Percentiles rank a stretch among this genome's conserved stretches.
These are phyloP conservation scores for Fusarium hainanense DNA, from an alignment of 2,329 filamentous ascomycete species.

Conservation along the genomic window DNA sequence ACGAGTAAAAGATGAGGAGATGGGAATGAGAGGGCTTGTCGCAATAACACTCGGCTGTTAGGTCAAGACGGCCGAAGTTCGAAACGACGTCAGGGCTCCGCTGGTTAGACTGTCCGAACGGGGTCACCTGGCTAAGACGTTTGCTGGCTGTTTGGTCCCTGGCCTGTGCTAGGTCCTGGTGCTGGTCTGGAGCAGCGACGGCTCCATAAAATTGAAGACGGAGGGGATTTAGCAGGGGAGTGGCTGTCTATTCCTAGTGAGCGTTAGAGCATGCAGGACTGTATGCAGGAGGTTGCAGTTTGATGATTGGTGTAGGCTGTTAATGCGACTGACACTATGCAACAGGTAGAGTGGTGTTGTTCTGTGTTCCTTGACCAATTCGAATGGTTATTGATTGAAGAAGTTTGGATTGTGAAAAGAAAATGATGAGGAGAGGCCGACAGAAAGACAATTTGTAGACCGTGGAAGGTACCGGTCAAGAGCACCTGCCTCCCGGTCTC, in stretches of 20 bases:
- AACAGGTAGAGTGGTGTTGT: neutral
- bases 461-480: neutral
- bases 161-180: constrained; percentile 11
- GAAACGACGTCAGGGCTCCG: constrained; percentile 48
- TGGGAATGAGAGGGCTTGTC: constrained; percentile 21
- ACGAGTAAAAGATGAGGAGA: constrained; percentile 22
- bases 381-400: neutral
- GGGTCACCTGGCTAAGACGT: constrained; percentile 30
- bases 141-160: constrained; percentile 18
- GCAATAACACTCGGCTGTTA: constrained; percentile 30
- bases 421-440: neutral
- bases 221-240: constrained; percentile 25
- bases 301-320: constrained; percentile 22
- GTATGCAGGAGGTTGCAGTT: constrained; percentile 27
- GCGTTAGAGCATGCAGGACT: constrained; percentile 6
- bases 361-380: neutral
- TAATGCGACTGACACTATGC: neutral
- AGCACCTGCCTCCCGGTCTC: neutral
- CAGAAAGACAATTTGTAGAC: neutral
- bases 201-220: constrained; percentile 21
- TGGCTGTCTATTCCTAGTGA: constrained; percentile 15
- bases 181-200: constrained; percentile 15
- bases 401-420: neutral
- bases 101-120: constrained; percentile 22
- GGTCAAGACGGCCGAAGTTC: constrained; percentile 20